Evolutionary conservation across 2,329 filamentous ascomycete genomes (phyloP).

Genomic region (Bipolaris cookei): DNA sequence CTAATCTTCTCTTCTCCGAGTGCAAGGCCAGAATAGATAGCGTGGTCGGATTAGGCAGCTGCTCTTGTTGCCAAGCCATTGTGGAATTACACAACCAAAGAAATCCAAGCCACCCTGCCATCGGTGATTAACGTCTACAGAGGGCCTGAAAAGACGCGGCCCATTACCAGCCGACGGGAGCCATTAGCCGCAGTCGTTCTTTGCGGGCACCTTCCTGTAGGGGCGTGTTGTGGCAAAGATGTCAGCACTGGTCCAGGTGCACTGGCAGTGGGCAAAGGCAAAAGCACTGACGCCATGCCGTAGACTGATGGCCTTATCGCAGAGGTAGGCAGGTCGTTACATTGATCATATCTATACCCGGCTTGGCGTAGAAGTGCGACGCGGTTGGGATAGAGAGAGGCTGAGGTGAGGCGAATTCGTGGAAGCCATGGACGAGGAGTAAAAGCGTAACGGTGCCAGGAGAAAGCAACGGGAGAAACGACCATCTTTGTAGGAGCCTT

Average conservation of each 20-base stretch:
- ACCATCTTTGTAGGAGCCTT: constrained; percentile 6
- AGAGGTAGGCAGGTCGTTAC: background rate
- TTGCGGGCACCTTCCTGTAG: constrained; percentile 5
- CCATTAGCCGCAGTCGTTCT: constrained; percentile 5
- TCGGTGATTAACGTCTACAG: background rate
- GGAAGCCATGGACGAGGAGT: background rate
- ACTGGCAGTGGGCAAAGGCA: background rate
- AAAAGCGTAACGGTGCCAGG: background rate
- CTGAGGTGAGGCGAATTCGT: background rate
- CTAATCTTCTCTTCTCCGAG: too few species aligned
- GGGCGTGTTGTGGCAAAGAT: background rate
- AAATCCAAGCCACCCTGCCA: constrained; percentile 4
- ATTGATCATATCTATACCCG: constrained; percentile 6
- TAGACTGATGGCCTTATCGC: constrained; percentile 10
- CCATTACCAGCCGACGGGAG: constrained; percentile 9
- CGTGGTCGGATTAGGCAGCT: constrained; percentile 28
- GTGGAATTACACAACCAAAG: constrained; percentile 16
- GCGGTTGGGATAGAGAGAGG: background rate
- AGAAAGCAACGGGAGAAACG: background rate
- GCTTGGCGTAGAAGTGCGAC: constrained; percentile 13
- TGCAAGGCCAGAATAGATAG: too few species aligned
- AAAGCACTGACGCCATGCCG: background rate
- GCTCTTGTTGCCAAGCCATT: constrained; percentile 20
- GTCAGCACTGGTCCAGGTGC: background rate
- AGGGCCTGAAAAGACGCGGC: constrained; percentile 1